Conservation (phyloP, 345 rosid genomes). For the Lumnitzera racemosa region DNA sequence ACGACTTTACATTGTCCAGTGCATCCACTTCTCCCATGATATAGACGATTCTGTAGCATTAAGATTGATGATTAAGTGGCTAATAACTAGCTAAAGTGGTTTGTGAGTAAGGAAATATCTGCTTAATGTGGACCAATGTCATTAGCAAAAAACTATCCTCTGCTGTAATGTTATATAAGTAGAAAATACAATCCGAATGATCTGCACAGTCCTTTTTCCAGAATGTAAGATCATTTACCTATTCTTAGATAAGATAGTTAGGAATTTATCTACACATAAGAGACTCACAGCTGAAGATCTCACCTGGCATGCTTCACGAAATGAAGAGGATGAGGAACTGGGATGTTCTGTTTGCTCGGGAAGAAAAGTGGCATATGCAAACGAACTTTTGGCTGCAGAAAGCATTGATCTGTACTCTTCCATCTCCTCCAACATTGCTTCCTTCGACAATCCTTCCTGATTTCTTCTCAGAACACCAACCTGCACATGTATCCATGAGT, state of each 20-base stretch:
- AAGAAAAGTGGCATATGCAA: slow-evolving; percentile 21
- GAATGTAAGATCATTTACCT: too few relatives aligned
- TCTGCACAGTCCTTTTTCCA: too few relatives aligned
- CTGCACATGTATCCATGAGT: slow-evolving; percentile 20
- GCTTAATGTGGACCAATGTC: too few relatives aligned
- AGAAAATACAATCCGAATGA: too few relatives aligned
- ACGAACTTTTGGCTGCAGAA: slow-evolving; percentile 25
- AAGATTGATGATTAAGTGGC: background rate
- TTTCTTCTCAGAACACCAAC: slow-evolving; percentile 65
- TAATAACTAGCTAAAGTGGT: too few relatives aligned
- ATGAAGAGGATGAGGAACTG: slow-evolving; percentile 22
- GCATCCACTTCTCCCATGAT: slow-evolving; percentile 26
- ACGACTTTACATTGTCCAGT: slow-evolving; percentile 73
- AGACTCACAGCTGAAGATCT: too few relatives aligned
- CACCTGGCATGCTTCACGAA: slow-evolving; percentile 34
- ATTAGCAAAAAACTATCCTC: too few relatives aligned
- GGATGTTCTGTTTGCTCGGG: slow-evolving; percentile 32
- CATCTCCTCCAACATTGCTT: slow-evolving; percentile 46
- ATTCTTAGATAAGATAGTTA: too few relatives aligned
- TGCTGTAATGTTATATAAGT: too few relatives aligned
- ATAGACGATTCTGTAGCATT: background rate
- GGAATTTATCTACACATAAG: too few relatives aligned
- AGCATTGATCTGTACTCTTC: slow-evolving; percentile 45
- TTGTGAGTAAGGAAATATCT: too few relatives aligned
- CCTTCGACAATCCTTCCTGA: slow-evolving; percentile 69